Conservation (phyloP, 1,284 basidiomycete genomes). For the Takashimella tepidaria region DNA sequence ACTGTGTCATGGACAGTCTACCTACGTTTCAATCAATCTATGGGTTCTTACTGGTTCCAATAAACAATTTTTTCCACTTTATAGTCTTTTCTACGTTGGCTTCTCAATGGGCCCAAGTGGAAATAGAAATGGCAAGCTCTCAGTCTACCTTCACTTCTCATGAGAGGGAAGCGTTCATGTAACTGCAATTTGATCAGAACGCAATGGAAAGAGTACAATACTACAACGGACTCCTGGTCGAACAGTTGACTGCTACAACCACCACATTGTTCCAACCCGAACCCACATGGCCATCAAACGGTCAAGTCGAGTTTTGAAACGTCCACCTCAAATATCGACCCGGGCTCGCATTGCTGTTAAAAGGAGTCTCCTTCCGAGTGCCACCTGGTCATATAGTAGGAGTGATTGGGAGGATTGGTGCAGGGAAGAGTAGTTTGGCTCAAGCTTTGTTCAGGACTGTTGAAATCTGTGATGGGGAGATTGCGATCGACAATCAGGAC, state of each 20-base stretch:
- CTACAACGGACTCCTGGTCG: conserved; percentile 26
- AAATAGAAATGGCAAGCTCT: conserved; percentile 30
- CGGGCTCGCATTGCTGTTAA: conserved; percentile 40
- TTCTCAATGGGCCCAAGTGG: conserved; percentile 19
- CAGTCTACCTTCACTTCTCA: conserved; percentile 5
- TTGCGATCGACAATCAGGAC: conserved; percentile 60
- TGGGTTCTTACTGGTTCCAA: conserved; percentile 15
- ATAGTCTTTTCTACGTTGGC: conserved; percentile 25
- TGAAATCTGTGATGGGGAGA: conserved; percentile 54
- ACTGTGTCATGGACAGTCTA: conserved; percentile 28
- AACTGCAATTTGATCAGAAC: conserved; percentile 18
- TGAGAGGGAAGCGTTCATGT: conserved; percentile 3
- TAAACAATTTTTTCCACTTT: conserved; percentile 3
- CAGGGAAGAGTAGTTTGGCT: conserved; percentile 58
- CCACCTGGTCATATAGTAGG: conserved; percentile 52
- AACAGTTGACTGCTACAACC: conserved; percentile 20
- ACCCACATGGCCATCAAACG: conserved; percentile 33
- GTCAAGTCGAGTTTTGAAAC: conserved; percentile 40
- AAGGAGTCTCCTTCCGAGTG: conserved; percentile 33
- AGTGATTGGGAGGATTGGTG: conserved; percentile 66
- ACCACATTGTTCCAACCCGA: conserved; percentile 11
- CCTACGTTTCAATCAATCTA: conserved; percentile 16
- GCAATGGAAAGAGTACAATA: conserved; percentile 34
- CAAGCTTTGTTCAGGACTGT: conserved; percentile 64
- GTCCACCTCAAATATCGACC: conserved; percentile 41